Conservation (phyloP, 148 eudicot genomes). For the Suaeda aralocaspica region DNA sequence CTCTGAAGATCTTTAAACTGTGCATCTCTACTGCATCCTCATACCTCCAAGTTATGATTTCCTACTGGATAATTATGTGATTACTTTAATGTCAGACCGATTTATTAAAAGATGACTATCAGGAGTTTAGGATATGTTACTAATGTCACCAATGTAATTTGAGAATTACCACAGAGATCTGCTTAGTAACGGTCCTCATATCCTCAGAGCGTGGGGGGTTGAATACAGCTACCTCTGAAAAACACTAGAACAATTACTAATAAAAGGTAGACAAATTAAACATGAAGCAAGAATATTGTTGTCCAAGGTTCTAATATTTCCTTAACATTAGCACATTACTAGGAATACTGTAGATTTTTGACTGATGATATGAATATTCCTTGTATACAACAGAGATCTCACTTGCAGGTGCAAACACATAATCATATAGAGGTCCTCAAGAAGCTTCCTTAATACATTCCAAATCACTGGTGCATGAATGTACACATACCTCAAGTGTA, state of each 20-base stretch:
- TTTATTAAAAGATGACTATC: not conserved
- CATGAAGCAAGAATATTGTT: not conserved
- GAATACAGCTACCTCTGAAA: not conserved
- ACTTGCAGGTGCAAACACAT: not conserved
- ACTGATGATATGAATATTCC: not conserved
- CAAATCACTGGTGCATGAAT: conserved; percentile 7
- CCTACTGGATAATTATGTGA: too few relatives aligned
- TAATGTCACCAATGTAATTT: not conserved
- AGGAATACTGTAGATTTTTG: not conserved
- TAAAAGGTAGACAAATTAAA: not conserved
- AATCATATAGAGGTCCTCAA: not conserved
- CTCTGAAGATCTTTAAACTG: too few relatives aligned
- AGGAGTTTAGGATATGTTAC: not conserved
- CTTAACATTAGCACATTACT: not conserved
- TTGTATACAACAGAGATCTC: conserved; percentile 6
- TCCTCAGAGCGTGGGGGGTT: too few relatives aligned
- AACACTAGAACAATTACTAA: not conserved
- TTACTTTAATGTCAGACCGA: too few relatives aligned
- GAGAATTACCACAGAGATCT: not conserved
- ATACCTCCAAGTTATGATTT: not conserved
- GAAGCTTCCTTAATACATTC: conserved; percentile 10
- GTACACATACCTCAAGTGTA: not conserved
- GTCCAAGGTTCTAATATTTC: not conserved
- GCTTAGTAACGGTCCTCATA: not conserved
- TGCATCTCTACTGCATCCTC: not conserved